Evolutionary conservation across 176 grass and related monocot species (phyloP), one percentile per base, ranked within the genome.

Genomic region (Triticum monococcum): DNA sequence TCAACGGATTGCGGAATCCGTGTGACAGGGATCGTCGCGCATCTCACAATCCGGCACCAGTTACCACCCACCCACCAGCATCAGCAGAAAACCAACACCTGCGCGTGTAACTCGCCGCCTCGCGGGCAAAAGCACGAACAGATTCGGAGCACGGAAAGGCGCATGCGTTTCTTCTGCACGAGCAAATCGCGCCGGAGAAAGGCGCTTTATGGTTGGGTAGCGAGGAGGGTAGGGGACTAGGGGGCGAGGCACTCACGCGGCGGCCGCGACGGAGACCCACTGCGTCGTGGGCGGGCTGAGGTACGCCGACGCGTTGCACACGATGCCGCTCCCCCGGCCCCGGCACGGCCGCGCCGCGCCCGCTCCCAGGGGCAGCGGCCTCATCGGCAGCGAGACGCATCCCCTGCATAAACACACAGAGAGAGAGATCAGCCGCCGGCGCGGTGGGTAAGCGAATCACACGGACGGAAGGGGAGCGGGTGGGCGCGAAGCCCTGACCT

Each of bases 261-360:
- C 54, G 20, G 97, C 93, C 61, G 88, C 87, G 28, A 90, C 90
- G 25, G 92, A 96, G 77, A 90, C 78, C 97, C 97, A 98, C 31
- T 94, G 90, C 79, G 96, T 88, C n/a, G 94, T 91, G 17, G 7
- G 66, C 17, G 85, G 85, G 73, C 63, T 88, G 9, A 98, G 45
- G 46, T 91, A 35, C 56, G 82, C 84, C 57, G 90, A 82, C 23
- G 92, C 78, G 52, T 41, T 84, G 77, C 94, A 93, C 13, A 94
- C 90, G 35, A 62, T 48, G 62, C 57, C 86, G 26, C 46, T 12
- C 1, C 50, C 62, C 16, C 85, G 26, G 50, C 38, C 63, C 13
- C 37, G 69, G 70, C 77, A 3, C 50, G 81, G 68, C 69, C 5
- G 66, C 13, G 14, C 73, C 38, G 36, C 36, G 36, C 36, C 36